A percentile compares a stretch with the other conserved stretches of the same genome.
These are phyloP conservation scores for Coriolopsis trogii DNA, from an alignment of 1,284 basidiomycete species.

Conservation along the genomic window DNA sequence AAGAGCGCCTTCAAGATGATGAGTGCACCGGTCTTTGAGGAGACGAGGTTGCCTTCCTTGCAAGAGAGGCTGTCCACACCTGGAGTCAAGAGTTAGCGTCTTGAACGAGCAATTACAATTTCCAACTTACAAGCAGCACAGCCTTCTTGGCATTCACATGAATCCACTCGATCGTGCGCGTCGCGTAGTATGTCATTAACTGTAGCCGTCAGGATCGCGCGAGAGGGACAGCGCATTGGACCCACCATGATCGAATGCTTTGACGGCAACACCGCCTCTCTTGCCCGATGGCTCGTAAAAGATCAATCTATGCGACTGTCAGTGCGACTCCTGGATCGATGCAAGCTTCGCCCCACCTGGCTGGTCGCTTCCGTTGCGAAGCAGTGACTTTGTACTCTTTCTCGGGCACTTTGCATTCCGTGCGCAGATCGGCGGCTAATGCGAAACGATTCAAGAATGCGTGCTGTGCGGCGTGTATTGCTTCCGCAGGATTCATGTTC, in stretches of 20 bases:
- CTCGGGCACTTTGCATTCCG: slow-evolving; percentile 83
- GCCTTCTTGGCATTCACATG: slow-evolving; percentile 73
- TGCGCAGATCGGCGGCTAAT: slow-evolving; percentile 73
- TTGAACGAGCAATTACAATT: no score
- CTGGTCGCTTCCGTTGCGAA: slow-evolving; percentile 74
- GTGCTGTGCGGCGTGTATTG: slow-evolving; percentile 86
- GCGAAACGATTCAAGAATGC: slow-evolving; percentile 82
- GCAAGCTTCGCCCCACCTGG: slow-evolving; percentile 50
- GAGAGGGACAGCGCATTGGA: background rate
- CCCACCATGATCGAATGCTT: slow-evolving; percentile 83
- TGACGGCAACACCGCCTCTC: slow-evolving; percentile 73
- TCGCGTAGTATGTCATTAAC: slow-evolving; percentile 66
- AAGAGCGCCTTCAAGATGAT: slow-evolving; percentile 68
- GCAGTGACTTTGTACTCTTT: slow-evolving; percentile 73
- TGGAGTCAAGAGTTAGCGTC: slow-evolving; percentile 37
- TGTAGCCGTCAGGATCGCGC: slow-evolving; percentile 24
- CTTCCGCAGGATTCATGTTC: slow-evolving; percentile 69
- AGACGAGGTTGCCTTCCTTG: slow-evolving; percentile 67
- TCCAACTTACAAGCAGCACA: slow-evolving; percentile 74
- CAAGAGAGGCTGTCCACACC: slow-evolving; percentile 67
- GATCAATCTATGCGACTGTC: slow-evolving; percentile 59
- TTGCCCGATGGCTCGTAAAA: slow-evolving; percentile 81
- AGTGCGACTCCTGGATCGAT: background rate
- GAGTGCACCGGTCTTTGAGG: slow-evolving; percentile 73
- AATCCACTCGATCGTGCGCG: slow-evolving; percentile 66